phyloP scores from a whole-genome alignment of 306 rosid species.

The Oemleria cerasiformis region DNA sequence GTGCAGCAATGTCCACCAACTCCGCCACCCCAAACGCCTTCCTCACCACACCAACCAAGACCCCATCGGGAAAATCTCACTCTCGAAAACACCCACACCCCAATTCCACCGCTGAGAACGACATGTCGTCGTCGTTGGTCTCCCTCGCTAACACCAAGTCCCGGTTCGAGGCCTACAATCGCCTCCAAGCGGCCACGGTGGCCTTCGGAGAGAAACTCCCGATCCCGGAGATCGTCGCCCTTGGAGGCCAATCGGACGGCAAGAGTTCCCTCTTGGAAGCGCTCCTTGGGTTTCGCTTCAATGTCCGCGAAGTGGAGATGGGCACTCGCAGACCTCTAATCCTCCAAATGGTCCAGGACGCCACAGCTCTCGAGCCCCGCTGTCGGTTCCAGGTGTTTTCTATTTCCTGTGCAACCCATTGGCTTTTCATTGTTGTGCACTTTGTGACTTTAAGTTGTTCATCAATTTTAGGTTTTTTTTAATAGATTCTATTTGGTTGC shows the following conservation, averaged over 20 bases:
- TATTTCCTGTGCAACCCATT: background rate
- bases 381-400: slow-evolving; percentile 78
- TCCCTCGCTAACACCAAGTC: slow-evolving; percentile 40
- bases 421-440: background rate
- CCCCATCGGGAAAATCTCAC: slow-evolving; percentile 50
- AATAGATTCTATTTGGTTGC: background rate
- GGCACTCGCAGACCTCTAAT: slow-evolving; percentile 93
- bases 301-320: slow-evolving; percentile 95
- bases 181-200: slow-evolving; percentile 87
- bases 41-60: slow-evolving; percentile 47
- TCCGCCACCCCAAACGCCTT: slow-evolving; percentile 30
- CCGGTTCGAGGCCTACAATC: slow-evolving; percentile 89
- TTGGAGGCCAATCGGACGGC: slow-evolving; percentile 91
- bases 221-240: slow-evolving; percentile 87
- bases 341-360: slow-evolving; percentile 92
- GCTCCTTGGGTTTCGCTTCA: slow-evolving; percentile 84
- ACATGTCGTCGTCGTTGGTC: slow-evolving; percentile 27
- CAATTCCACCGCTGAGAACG: slow-evolving; percentile 9
- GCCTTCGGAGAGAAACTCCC: slow-evolving; percentile 92
- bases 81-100: slow-evolving; percentile 30
- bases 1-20: slow-evolving; percentile 13
- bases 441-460: background rate
- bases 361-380: slow-evolving; percentile 78
- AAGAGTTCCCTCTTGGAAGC: slow-evolving; percentile 93
- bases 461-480: background rate